Conservation (phyloP, 1,284 basidiomycete genomes). For the Heimioporus retisporus region DNA sequence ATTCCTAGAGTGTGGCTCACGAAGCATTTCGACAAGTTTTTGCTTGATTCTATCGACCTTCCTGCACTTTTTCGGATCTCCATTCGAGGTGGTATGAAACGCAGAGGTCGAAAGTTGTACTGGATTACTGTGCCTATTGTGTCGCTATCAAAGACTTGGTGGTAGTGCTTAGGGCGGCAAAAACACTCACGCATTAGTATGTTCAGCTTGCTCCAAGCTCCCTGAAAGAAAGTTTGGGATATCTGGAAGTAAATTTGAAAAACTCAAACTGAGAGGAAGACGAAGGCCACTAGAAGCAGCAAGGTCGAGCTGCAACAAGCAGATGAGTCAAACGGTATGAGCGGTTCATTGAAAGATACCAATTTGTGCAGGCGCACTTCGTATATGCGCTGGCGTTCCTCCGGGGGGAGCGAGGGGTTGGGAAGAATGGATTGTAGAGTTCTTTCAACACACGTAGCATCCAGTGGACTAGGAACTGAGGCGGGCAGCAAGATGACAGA, state of each 20-base stretch:
- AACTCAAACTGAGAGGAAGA: neutral
- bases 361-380: neutral
- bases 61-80: neutral
- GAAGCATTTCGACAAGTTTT: constrained; percentile 1
- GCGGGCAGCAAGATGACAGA: no score
- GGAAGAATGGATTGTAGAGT: neutral
- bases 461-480: no score
- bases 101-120: neutral
- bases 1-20: neutral
- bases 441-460: neutral
- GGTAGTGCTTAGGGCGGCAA: no score
- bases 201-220: neutral
- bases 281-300: neutral
- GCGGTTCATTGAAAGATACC: neutral
- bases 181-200: neutral
- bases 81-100: neutral
- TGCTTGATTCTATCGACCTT: constrained; percentile 7
- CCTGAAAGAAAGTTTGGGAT: no score
- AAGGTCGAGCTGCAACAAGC: neutral
- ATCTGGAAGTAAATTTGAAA: neutral
- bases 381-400: constrained; percentile 5
- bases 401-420: neutral
- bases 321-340: neutral
- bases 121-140: neutral
- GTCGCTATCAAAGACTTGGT: neutral